phyloP scores from a whole-genome alignment of 176 grass and related monocot species.

The Oryza brachyantha region DNA sequence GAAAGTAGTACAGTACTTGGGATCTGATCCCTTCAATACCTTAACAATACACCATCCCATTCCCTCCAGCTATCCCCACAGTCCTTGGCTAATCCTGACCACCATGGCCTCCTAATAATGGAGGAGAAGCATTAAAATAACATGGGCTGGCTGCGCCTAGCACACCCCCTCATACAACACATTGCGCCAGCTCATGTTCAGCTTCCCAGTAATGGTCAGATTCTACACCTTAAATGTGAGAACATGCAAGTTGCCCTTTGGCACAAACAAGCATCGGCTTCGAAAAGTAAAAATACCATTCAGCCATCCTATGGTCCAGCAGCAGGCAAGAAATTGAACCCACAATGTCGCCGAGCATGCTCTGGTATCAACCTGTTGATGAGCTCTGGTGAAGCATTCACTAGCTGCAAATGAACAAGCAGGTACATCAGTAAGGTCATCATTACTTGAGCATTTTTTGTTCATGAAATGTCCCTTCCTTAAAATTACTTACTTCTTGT shows the following conservation, averaged over 20 bases:
- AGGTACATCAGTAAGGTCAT: not conserved
- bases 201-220: conserved; percentile 56
- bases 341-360: conserved; percentile 62
- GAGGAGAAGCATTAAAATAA: conserved; percentile 36
- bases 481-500: conserved; percentile 64
- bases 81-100: conserved; percentile 21
- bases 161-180: conserved; percentile 28
- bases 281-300: conserved; percentile 12
- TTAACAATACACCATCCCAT: conserved; percentile 41
- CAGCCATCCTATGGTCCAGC: conserved; percentile 38
- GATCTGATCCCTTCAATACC: conserved; percentile 24
- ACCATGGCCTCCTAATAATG: conserved; percentile 10
- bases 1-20: conserved; percentile 27
- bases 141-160: conserved; percentile 22
- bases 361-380: conserved; percentile 85
- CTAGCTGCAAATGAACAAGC: conserved; percentile 53
- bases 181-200: conserved; percentile 33
- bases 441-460: conserved; percentile 12
- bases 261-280: conserved; percentile 28
- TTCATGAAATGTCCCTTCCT: not conserved
- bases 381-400: conserved; percentile 67
- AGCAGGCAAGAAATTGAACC: conserved; percentile 42
- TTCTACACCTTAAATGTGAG: conserved; percentile 53
- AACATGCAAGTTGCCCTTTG: conserved; percentile 37
- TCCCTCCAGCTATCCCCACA: conserved; percentile 11